phyloP scores from a whole-genome alignment of 495 filamentous ascomycete genomes.

The Viridothelium virens region DNA sequence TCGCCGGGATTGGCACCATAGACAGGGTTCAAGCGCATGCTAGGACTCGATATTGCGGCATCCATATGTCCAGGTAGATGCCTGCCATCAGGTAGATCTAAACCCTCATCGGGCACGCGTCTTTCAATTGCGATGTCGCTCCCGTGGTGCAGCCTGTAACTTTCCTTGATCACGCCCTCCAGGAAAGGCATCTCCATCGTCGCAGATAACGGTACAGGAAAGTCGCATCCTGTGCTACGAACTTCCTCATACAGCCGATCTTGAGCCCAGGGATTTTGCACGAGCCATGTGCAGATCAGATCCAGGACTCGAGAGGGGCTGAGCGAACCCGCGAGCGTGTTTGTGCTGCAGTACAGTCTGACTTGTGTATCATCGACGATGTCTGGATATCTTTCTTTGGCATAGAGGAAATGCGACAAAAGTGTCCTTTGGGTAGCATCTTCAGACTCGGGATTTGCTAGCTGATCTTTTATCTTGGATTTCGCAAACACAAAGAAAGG shows the following conservation, averaged over 20 bases:
- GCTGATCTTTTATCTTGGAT: constrained; percentile 8
- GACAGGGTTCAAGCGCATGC: not conserved
- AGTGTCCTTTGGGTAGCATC: not conserved
- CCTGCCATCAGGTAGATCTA: not conserved
- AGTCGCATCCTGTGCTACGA: not conserved
- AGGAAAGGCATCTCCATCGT: constrained; percentile 10
- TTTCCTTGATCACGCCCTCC: constrained; percentile 3
- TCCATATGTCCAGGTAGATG: constrained; percentile 8
- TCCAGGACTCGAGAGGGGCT: constrained; percentile 6
- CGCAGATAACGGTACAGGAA: not conserved
- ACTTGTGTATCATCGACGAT: constrained; percentile 9
- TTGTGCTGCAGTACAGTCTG: constrained; percentile 8
- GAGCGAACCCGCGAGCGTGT: constrained; percentile 1
- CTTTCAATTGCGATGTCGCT: constrained; percentile 7
- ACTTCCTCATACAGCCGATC: constrained; percentile 9
- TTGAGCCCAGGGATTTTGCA: constrained; percentile 8
- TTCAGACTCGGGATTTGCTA: not conserved
- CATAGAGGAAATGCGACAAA: not conserved
- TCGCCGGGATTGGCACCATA: constrained; percentile 4
- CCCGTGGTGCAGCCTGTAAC: constrained; percentile 2
- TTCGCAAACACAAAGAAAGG: constrained; percentile 6
- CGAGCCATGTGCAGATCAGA: constrained; percentile 7
- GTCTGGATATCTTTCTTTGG: constrained; percentile 7
- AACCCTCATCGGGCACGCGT: not conserved
- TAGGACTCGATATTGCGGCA: constrained; percentile 4